A percentile compares a stretch with the other conserved stretches of the same genome.
These are phyloP conservation scores for Leptosphaerulina australis DNA, from an alignment of 2,329 filamentous ascomycete species.

Conservation along the genomic window DNA sequence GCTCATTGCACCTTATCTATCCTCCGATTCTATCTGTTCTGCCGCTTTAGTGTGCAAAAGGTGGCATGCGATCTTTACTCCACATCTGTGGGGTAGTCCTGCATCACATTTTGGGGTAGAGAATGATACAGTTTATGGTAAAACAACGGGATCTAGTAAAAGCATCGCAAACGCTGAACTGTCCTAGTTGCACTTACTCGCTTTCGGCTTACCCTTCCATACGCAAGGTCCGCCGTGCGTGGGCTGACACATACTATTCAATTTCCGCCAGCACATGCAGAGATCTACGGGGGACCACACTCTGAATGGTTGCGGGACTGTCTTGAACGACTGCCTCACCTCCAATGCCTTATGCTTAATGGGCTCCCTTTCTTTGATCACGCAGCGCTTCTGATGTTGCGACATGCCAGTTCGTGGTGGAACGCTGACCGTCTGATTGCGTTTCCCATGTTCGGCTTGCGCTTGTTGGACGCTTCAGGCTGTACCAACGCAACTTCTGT, in stretches of 20 bases:
- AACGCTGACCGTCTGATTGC: constrained; percentile 27
- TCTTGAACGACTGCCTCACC: constrained; percentile 61
- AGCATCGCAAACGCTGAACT: constrained; percentile 9
- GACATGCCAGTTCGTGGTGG: constrained; percentile 40
- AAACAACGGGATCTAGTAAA: neutral
- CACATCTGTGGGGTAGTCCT: constrained; percentile 66
- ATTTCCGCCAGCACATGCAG: constrained; percentile 64
- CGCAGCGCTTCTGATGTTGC: constrained; percentile 59
- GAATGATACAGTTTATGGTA: constrained; percentile 65
- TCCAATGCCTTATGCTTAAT: constrained; percentile 65
- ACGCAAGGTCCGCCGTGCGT: constrained; percentile 59
- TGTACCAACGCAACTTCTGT: constrained; percentile 65
- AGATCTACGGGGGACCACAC: constrained; percentile 65
- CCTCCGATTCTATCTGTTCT: constrained; percentile 62
- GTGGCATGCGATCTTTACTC: constrained; percentile 65
- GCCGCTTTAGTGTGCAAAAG: constrained; percentile 61
- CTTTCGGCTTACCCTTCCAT: constrained; percentile 63
- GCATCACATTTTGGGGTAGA: constrained; percentile 66
- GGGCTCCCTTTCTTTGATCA: constrained; percentile 68
- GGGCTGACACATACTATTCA: constrained; percentile 66
- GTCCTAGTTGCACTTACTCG: constrained; percentile 61
- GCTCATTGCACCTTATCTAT: constrained; percentile 62
- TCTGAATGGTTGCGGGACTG: constrained; percentile 65
- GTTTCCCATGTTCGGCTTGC: constrained; percentile 55
- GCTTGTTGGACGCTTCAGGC: constrained; percentile 61